Evolutionary conservation across 768 basidiomycete genomes (phyloP), one percentile per base, ranked within the genome.

Genomic region (Phanerodontia chrysosporium): DNA sequence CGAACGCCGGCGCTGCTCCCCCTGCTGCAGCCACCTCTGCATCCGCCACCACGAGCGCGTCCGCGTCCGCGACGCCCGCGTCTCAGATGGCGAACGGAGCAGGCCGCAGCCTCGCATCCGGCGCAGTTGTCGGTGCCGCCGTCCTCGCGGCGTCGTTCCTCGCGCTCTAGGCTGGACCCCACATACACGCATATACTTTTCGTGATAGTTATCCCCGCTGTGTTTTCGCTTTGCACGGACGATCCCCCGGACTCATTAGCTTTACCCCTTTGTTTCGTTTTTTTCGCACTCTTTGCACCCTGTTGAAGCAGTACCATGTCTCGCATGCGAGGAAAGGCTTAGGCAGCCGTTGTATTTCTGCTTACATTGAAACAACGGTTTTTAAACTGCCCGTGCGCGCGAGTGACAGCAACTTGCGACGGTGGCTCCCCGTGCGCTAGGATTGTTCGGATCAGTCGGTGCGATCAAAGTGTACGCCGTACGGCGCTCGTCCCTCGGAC

Each of bases 131-230:
- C 56, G 81, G 75, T 53, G 67, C 81, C 42, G 76, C 77, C 46
- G 83, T 79, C 45, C 73, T 83, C 70, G 73, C 80, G 60, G 78
- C 83, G 12, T 67, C 73, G 12, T 60, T 72, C 60, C 70, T 77
- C 58, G 67, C 67, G 52, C 61, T 70, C 61, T 70, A 64, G 62
- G 60, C 63, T 22, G 8, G 22, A 36, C 60, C 36, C 56, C 24
- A 32, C 21, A 32, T 45, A 9, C 14, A 25, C 29, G 7, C 25
- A 24, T 42, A 57, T 29, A 18, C 5, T 55, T 24, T 39, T 49
- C 25, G 21, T 59, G 51, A 52, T 35, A 29, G 39, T 28, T n/a
- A 45, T 32, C 44, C 32, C 44, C 22, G 49, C 57, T 36, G 39
- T 48, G 51, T 46, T 53, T 48, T 45, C 4, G 7, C 51, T 59